Evolutionary conservation across 163 green algal species (phyloP).

Genomic region (Botryococcus braunii): DNA sequence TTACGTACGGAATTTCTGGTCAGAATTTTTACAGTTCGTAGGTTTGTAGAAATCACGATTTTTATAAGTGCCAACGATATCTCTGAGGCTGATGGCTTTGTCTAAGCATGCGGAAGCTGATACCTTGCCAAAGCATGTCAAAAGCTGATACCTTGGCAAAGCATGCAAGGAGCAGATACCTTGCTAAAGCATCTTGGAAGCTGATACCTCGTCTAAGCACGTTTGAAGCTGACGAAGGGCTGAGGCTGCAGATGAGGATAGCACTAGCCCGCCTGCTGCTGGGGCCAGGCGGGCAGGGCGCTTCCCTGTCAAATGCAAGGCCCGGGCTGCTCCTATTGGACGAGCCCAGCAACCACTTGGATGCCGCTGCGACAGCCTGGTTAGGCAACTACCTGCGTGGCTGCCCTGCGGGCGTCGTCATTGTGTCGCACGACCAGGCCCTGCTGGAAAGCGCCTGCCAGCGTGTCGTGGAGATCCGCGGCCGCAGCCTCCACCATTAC

Average conservation of each 20-base stretch:
- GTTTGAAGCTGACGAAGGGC: background rate
- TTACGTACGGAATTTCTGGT: too few species aligned
- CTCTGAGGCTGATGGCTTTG: too few species aligned
- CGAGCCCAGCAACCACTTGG: conserved; percentile 87
- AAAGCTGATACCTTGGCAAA: too few species aligned
- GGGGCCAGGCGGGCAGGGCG: conserved; percentile 42
- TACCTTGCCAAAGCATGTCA: too few species aligned
- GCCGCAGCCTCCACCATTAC: conserved; percentile 52
- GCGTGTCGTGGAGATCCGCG: conserved; percentile 57
- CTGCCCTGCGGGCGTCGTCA: conserved; percentile 28
- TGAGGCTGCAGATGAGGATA: conserved; percentile 52
- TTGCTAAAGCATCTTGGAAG: background rate
- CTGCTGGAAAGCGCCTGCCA: conserved; percentile 52
- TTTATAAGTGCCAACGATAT: too few species aligned
- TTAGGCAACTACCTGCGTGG: too few species aligned
- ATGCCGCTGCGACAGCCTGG: conserved; percentile 57
- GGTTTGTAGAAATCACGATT: too few species aligned
- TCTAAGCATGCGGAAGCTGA: too few species aligned
- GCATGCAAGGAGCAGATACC: too few species aligned
- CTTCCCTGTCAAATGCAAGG: conserved; percentile 11
- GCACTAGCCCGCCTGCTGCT: conserved; percentile 66
- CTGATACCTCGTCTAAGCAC: background rate
- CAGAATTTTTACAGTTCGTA: too few species aligned
- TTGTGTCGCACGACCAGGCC: conserved; percentile 68
- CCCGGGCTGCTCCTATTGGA: conserved; percentile 75